Conservation (phyloP, 2,329 filamentous ascomycete species). For the Verticillium zaregamsianum region DNA sequence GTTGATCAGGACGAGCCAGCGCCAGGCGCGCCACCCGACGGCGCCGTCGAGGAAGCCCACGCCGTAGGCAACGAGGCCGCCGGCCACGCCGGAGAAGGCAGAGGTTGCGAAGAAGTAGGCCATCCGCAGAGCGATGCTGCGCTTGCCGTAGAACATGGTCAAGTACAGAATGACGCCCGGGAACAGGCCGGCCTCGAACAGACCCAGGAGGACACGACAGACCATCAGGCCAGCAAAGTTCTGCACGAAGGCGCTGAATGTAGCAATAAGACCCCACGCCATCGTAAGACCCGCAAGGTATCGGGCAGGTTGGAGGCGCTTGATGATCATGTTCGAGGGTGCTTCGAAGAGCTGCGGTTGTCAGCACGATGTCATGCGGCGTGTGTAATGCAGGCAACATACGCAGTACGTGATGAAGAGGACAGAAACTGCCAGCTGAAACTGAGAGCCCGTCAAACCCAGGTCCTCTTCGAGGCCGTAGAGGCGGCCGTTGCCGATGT, state of each 20-base stretch:
- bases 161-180: conserved; percentile 56
- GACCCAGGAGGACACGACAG: conserved; percentile 52
- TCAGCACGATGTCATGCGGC: background rate
- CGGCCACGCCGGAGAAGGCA: conserved; percentile 59
- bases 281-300: conserved; percentile 30
- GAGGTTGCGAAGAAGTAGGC: conserved; percentile 59
- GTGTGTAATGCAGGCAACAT: conserved; percentile 13
- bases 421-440: conserved; percentile 48
- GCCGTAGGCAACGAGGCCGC: conserved; percentile 60
- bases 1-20: conserved; percentile 60
- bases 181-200: conserved; percentile 57
- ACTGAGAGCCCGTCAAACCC: conserved; percentile 47
- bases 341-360: conserved; percentile 28
- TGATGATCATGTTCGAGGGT: conserved; percentile 34
- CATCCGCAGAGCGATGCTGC: conserved; percentile 56
- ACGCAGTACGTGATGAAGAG: conserved; percentile 36
- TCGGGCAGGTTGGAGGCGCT: conserved; percentile 32
- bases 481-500: conserved; percentile 45
- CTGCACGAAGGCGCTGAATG: conserved; percentile 52
- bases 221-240: conserved; percentile 51
- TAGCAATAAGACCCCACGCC: conserved; percentile 50
- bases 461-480: conserved; percentile 58
- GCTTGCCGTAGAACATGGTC: conserved; percentile 60
- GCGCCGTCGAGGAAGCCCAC: conserved; percentile 61
- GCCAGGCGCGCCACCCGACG: conserved; percentile 54